These are phyloP conservation scores for Oryza meyeriana DNA, from an alignment of 176 grass and related monocot genomes.

Conservation along the genomic window DNA sequence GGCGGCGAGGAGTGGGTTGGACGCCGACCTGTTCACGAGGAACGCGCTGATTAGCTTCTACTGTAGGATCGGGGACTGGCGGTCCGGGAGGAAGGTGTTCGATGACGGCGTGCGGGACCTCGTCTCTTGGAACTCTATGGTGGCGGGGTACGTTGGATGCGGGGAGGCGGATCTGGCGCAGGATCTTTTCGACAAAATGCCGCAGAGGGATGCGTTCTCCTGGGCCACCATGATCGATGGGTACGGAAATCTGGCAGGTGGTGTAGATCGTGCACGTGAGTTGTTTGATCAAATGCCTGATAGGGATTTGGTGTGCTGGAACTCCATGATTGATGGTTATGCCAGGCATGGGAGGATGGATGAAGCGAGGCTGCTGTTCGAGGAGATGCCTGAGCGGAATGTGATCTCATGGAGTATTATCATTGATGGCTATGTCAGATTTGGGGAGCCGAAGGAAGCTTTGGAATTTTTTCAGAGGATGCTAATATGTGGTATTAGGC, in stretches of 20 bases:
- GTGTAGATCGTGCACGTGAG: conserved; percentile 44
- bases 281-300: conserved; percentile 60
- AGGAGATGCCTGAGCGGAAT: conserved; percentile 58
- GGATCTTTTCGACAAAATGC: conserved; percentile 61
- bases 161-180: conserved; percentile 42
- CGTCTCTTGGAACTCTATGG: conserved; percentile 70
- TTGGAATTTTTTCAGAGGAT: conserved; percentile 52
- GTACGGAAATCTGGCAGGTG: conserved; percentile 50
- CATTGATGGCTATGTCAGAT: conserved; percentile 51
- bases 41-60: conserved; percentile 60
- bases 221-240: conserved; percentile 62
- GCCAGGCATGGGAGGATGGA: conserved; percentile 48
- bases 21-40: conserved; percentile 37
- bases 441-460: conserved; percentile 47
- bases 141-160: conserved; percentile 49
- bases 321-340: conserved; percentile 73
- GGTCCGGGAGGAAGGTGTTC: conserved; percentile 57
- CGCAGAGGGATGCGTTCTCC: conserved; percentile 49
- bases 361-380: conserved; percentile 39
- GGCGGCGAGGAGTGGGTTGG: conserved; percentile 44
- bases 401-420: conserved; percentile 66
- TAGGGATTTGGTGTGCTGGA: conserved; percentile 65
- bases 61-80: conserved; percentile 41
- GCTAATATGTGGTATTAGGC: conserved; percentile 39
- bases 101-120: conserved; percentile 43